Base-by-base conservation (phyloP, 2,329 filamentous ascomycete species). In the Diaporthe citriasiana region DNA sequence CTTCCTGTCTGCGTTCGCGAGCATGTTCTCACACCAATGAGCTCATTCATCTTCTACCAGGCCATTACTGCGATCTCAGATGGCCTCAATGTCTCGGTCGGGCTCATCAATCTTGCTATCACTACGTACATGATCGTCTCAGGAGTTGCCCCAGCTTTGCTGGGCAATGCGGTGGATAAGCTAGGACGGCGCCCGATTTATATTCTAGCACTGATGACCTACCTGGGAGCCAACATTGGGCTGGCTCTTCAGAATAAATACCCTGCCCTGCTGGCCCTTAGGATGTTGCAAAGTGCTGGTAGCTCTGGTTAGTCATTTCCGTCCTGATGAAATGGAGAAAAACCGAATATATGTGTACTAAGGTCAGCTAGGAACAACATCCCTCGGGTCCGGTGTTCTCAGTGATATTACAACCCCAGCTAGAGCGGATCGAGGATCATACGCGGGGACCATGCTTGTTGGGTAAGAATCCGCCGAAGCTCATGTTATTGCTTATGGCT, bases 391-490 rank as follows among this genome's bases (percentile, higher is more conserved):
- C 27, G 89, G 85, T 0, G 83, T 90, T 2, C 84, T 90, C 6
- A 85, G 85, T 1, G 89, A 91, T 75, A 82, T 89, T 9, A 84
- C 85, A 0, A 87, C 85, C 0, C 83, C 84, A 5, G 82, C 83
- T 0, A n/a, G n/a, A n/a, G n/a, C n/a, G n/a, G 88, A 91, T 76
- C 82, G 89, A 73, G 89, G 89, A 0, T 82, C 82, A 4, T 90
- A 87, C 76, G 84, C 89, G 68, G 87, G 84, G 47, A 85, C 83
- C 77, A 84, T 82, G 74, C 83, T 81, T 75, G 5, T 65, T 22
- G 70, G 70, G 70, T 40, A 63, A 25, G 25, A 59, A 22, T 7
- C 27, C 5, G 17, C 13, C 4, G 1, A 35, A 25, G 25, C 19
- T 22, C 19, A 33, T 10, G 6, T 4, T 4, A 4, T 10, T 15